phyloP scores from a whole-genome alignment of 1,284 basidiomycete genomes.

The Papiliotrema fonsecae region DNA sequence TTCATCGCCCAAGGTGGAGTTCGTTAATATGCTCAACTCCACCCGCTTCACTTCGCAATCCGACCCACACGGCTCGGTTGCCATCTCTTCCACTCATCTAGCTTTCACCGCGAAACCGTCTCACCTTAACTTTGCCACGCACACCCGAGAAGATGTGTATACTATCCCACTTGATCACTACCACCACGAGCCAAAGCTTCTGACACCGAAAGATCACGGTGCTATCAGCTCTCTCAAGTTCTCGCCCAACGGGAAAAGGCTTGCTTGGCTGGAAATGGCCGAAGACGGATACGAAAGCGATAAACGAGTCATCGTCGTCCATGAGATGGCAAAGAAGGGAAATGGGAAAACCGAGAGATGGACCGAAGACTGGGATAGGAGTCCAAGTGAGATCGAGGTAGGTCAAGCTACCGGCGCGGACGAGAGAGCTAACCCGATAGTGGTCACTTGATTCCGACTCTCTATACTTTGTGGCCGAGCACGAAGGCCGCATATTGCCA shows the following conservation, averaged over 20 bases:
- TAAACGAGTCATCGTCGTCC: conserved; percentile 63
- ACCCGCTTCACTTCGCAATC: conserved; percentile 56
- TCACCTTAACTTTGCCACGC: conserved; percentile 59
- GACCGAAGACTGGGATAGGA: conserved; percentile 77
- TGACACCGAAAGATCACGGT: conserved; percentile 78
- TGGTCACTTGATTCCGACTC: conserved; percentile 67
- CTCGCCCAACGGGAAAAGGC: conserved; percentile 61
- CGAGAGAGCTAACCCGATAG: conserved; percentile 42
- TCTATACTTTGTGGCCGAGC: conserved; percentile 69
- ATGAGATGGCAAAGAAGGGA: conserved; percentile 53
- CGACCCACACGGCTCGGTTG: conserved; percentile 66
- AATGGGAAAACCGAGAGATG: conserved; percentile 21
- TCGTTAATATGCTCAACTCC: conserved; percentile 59
- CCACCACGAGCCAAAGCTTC: conserved; percentile 19
- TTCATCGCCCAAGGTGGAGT: conserved; percentile 45
- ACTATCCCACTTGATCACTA: conserved; percentile 32
- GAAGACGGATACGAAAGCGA: conserved; percentile 79
- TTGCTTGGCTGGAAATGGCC: conserved; percentile 79
- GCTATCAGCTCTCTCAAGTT: conserved; percentile 69
- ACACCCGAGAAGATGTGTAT: conserved; percentile 50
- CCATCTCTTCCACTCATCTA: conserved; percentile 60
- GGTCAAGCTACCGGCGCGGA: conserved; percentile 23
- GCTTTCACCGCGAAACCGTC: conserved; percentile 83
- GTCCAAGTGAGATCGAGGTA: conserved; percentile 60
- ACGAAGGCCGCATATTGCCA: conserved; percentile 55